Percentiles rank a stretch among this genome's conserved stretches.
These are phyloP conservation scores for Eucalyptus curtisii DNA, from an alignment of 345 rosid genomes.

Conservation along the genomic window DNA sequence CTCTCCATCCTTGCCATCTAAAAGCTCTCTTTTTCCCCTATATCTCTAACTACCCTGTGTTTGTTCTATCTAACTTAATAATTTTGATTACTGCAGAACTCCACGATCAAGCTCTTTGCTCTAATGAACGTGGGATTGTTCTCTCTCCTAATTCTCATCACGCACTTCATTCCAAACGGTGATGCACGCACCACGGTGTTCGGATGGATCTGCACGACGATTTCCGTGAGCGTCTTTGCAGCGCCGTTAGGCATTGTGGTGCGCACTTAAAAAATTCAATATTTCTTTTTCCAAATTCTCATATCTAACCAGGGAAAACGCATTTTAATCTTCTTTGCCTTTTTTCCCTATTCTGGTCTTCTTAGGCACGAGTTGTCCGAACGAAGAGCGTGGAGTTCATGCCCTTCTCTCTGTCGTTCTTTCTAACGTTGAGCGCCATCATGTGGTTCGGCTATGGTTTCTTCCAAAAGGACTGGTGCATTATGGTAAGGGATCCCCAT, in stretches of 20 bases:
- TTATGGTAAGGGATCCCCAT: conserved; percentile 45
- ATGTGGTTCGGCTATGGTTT: conserved; percentile 83
- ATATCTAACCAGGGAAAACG: background rate
- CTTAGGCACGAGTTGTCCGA: conserved; percentile 52
- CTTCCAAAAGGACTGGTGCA: conserved; percentile 39
- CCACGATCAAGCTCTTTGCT: conserved; percentile 36
- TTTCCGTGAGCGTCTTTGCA: conserved; percentile 66
- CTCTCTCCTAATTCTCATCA: conserved; percentile 25
- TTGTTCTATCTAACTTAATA: background rate
- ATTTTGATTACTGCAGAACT: conserved; percentile 22
- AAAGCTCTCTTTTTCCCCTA: background rate
- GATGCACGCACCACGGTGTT: conserved; percentile 18
- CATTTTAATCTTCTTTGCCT: background rate
- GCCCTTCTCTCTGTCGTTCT: conserved; percentile 79
- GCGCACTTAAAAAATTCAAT: background rate
- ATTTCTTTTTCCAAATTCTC: background rate
- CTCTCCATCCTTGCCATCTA: background rate
- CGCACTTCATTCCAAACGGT: conserved; percentile 16
- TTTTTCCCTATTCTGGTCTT: background rate
- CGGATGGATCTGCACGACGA: conserved; percentile 78
- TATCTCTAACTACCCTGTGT: background rate
- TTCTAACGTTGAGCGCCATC: conserved; percentile 69
- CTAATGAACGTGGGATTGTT: conserved; percentile 46
- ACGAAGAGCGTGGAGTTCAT: conserved; percentile 89
- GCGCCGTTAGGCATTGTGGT: conserved; percentile 76